These are phyloP conservation scores for Ustilago cynodontis DNA, from an alignment of 1,284 basidiomycete species.

Conservation along the genomic window DNA sequence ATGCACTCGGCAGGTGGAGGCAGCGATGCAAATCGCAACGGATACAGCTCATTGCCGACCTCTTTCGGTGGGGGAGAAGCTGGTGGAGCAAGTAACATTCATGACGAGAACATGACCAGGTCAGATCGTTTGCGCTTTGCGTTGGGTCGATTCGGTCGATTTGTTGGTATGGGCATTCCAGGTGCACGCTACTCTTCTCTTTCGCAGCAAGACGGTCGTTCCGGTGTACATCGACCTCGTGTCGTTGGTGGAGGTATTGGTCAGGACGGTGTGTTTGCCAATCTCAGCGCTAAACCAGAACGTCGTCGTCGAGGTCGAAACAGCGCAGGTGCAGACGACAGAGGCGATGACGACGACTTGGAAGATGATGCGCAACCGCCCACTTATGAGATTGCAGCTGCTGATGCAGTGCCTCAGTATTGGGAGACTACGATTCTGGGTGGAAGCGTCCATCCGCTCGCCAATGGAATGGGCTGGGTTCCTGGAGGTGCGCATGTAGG, in stretches of 20 bases:
- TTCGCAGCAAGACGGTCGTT: slow-evolving; percentile 29
- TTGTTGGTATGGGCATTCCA: slow-evolving; percentile 68
- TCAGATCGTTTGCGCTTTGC: slow-evolving; percentile 54
- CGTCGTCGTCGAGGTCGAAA: slow-evolving; percentile 61
- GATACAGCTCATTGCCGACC: slow-evolving; percentile 40
- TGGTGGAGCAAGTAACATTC: slow-evolving; percentile 7
- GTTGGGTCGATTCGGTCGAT: slow-evolving; percentile 63
- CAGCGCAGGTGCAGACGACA: slow-evolving; percentile 66
- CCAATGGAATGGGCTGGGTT: slow-evolving; percentile 70
- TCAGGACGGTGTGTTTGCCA: slow-evolving; percentile 96
- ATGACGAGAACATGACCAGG: slow-evolving; percentile 27
- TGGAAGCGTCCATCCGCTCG: slow-evolving; percentile 71
- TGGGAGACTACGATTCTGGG: slow-evolving; percentile 93
- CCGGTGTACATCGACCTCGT: slow-evolving; percentile 36
- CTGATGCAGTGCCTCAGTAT: slow-evolving; percentile 92
- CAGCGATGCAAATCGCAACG: slow-evolving; percentile 23
- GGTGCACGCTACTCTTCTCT: slow-evolving; percentile 62
- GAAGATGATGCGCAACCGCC: slow-evolving; percentile 72
- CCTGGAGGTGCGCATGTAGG: slow-evolving; percentile 66
- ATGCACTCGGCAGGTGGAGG: slow-evolving; percentile 15
- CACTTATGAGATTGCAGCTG: slow-evolving; percentile 88
- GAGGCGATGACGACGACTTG: slow-evolving; percentile 78
- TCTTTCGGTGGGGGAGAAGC: slow-evolving; percentile 10
- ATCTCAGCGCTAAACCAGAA: slow-evolving; percentile 89
- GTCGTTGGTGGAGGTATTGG: slow-evolving; percentile 79